Evolutionary conservation across 305 asterid genomes (phyloP), one percentile per base, ranked within the genome.

Genomic region (Stenogyne calaminthoides): DNA sequence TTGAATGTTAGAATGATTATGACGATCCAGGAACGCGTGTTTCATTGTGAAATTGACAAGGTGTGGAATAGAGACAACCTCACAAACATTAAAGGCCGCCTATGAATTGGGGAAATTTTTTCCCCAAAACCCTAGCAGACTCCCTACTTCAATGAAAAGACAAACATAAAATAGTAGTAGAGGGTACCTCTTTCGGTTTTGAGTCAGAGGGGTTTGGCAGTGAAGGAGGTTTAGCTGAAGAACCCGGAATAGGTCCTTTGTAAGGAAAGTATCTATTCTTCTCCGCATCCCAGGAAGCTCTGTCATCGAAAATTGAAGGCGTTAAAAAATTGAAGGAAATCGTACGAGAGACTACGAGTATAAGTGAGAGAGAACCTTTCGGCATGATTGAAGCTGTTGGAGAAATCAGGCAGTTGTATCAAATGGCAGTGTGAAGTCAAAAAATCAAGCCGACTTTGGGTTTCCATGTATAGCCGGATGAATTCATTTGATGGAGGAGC

Each of bases 281-380:
- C 81, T 80, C 91, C 19, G 81, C 85, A 71, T 91, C 98, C 98
- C 99, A 8, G 97, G 95, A 79, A 94, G 81, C 72, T 94, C 99
- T 94, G 89, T 79, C 61, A 55, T 58, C 51, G 47, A 40, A 49
- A 78, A 55, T 63, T 39, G 27, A 46, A 67, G 39, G 5, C 25
- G 40, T 64, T 59, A 80, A 60, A 11, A 3, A 46, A 46, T 47
- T 18, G 69, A 29, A 61, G 58, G 19, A 46, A 22, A 32, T 22
- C 6, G 42, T 15, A 9, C 5, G 67, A 20, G 22, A 18, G 18
- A 14, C 9, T 12, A 3, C 27, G 67, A 27, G 18, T n/a, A n/a
- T n/a, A n/a, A 56, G 69, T 51, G 40, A 46, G 74, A 44, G 22
- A 37, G 29, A 54, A 77, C 85, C 88, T 81, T 74, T 67, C 63